A percentile compares a stretch with the other conserved stretches of the same genome.
Conservation (phyloP, 345 rosid genomes). For the Triadica sebifera region DNA sequence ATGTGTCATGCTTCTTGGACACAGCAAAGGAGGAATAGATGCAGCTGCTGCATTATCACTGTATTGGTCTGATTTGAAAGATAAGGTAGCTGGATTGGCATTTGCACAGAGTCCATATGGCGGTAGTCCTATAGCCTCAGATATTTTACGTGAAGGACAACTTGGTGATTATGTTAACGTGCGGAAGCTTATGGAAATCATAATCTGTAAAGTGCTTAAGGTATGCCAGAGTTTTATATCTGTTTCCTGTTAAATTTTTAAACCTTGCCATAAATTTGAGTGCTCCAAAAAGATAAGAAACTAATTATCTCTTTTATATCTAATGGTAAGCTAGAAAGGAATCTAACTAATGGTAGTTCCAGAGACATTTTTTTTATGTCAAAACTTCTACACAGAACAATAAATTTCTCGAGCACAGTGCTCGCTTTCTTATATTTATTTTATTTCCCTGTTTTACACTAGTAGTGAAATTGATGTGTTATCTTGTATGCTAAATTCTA, state of each 20-base stretch:
- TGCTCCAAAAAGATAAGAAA: background rate
- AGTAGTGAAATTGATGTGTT: no score
- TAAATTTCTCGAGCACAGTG: background rate
- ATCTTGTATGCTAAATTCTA: no score
- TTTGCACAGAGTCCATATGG: slow-evolving; percentile 95
- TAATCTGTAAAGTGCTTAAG: slow-evolving; percentile 91
- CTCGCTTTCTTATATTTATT: background rate
- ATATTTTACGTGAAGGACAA: slow-evolving; percentile 90
- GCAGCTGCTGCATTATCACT: slow-evolving; percentile 92
- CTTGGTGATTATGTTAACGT: slow-evolving; percentile 87
- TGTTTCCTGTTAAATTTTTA: background rate
- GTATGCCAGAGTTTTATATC: slow-evolving; percentile 34
- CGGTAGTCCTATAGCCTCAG: slow-evolving; percentile 92
- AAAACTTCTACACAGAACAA: background rate
- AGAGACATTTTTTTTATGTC: background rate
- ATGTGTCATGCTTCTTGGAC: slow-evolving; percentile 89
- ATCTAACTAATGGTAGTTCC: background rate
- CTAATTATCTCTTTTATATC: background rate
- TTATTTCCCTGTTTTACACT: background rate
- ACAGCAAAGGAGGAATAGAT: slow-evolving; percentile 99
- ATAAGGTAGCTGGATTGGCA: slow-evolving; percentile 89
- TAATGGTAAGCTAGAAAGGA: background rate
- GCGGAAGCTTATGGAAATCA: slow-evolving; percentile 79
- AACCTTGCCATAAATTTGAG: background rate
- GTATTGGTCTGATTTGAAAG: slow-evolving; percentile 93